Base-by-base conservation (phyloP, 2,329 filamentous ascomycete species). In the Fusarium foetens region DNA sequence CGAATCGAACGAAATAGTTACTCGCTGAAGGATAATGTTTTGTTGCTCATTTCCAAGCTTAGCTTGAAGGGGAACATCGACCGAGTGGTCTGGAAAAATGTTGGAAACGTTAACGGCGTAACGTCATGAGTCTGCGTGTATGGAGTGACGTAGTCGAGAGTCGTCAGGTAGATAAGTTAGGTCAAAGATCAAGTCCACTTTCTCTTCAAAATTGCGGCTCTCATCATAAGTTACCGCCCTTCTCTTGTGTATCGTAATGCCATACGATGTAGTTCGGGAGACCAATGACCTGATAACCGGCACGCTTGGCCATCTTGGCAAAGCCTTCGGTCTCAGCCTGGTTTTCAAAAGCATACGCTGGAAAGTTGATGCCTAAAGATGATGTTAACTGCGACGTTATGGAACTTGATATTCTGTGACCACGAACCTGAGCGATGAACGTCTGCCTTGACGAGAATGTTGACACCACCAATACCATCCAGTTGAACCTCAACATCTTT, bases 251-350 rank as follows among this genome's bases (percentile, higher is more conserved):
- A 81, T 99, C 96, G 78, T 97, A 93, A 81, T 99, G 96, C 96
- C 96, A 99, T 66, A 99, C 95, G 55, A 99, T 92, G 81, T 99
- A 99, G 82, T 99, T 99, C 45, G 95, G 96, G 62, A 99, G 86
- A 49, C 96, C 96, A 75, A 94, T 89, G 31, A 99, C 96, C 78
- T 94, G 88, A 81, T 98, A 98, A 48, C 96, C 96, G 23, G 96
- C 96, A 71, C 94, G 89, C 85, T 97, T 98, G 66, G 96, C 96
- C 96, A 99, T 99, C 82, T 97, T 97, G 41, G 96, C 96, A 79
- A 99, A 99, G 11, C 96, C 96, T 84, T 99, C 96, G 8, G 96
- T 99, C 83, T 99, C 96, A 72, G 96, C 96, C 84, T 99, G 96
- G 83, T 99, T 98, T 81, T 99, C 96, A 80, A 99, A 99, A 6